Base-by-base conservation (phyloP, 2,329 filamentous ascomycete genomes). In the Macrophomina tecta region DNA sequence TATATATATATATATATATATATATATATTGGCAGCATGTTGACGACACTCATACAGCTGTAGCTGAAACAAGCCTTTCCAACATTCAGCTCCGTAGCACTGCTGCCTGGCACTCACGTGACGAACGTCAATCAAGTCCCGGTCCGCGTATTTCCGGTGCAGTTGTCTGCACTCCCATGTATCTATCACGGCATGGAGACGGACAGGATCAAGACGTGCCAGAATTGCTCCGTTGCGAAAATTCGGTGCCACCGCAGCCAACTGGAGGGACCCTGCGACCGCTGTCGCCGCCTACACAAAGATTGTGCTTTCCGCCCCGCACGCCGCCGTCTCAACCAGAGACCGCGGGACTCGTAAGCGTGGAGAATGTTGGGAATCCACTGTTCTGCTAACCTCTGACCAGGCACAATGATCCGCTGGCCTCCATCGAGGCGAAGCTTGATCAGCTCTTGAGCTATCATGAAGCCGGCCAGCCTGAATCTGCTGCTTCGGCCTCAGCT, bases 221-320 rank as follows among this genome's bases (percentile, higher is more conserved):
- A 77, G 68, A 75, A 76, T 60, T 77, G 73, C 69, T 74, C 73
- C 64, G 69, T 68, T 48, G 69, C 75, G 5, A 76, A 77, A 68
- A 76, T 76, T 28, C 68, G 73, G 66, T 77, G 74, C 68, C 72
- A 75, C 55, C 72, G 74, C 18, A 75, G 70, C 6, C 70, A 73
- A 48, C 64, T 71, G n/a, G 67, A 67, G 18, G 71, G 73, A 49
- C 73, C 72, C 5, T 77, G 75, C 69, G 74, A 77, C 65, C 69
- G 73, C 56, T 60, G 56, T 30, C 56, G 40, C n/a, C 76, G 79
- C 18, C 69, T 80, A 32, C 72, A 73, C 23, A 78, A 79, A 65
- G 71, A 76, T 55, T 80, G 78, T 65, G 68, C 75, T 2, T 78
- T 76, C 63, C 75, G 79, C 6, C 73, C 77, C 49, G 74, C 76